These are phyloP conservation scores for Aspergillus carlsbadensis DNA, from an alignment of 495 filamentous ascomycete species.

Conservation along the genomic window DNA sequence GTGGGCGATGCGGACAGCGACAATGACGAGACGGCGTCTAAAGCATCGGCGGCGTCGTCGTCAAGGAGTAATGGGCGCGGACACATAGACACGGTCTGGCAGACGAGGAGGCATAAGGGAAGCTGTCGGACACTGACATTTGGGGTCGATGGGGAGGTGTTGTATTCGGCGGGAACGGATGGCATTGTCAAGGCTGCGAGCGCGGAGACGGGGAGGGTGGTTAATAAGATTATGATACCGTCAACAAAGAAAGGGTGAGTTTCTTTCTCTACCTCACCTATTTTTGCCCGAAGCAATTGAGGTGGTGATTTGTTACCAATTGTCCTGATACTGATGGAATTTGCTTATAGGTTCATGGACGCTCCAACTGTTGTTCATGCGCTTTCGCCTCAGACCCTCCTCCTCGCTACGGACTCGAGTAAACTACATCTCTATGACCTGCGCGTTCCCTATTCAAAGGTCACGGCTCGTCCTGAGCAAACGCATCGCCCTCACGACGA, in stretches of 20 bases:
- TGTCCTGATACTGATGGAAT: conserved; percentile 9
- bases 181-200: conserved; percentile 84
- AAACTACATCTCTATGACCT: conserved; percentile 89
- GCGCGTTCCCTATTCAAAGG: conserved; percentile 59
- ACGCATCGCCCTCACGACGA: conserved; percentile 86
- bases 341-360: conserved; percentile 50
- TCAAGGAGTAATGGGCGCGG: conserved; percentile 59
- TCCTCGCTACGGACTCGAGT: conserved; percentile 87
- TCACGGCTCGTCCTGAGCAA: conserved; percentile 64
- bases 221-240: conserved; percentile 64
- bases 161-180: conserved; percentile 91
- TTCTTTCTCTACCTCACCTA: conserved; percentile 10
- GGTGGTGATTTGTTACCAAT: not conserved
- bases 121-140: conserved; percentile 82
- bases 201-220: conserved; percentile 74
- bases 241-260: conserved; percentile 39
- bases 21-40: conserved; percentile 15
- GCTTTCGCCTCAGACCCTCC: conserved; percentile 81
- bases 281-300: too few relatives aligned
- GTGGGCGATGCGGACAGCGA: conserved; percentile 42
- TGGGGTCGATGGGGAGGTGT: conserved; percentile 66
- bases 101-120: conserved; percentile 85
- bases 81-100: conserved; percentile 81
- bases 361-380: conserved; percentile 73
- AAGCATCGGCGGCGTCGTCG: conserved; percentile 36